Base-by-base conservation (phyloP, 2,329 filamentous ascomycete genomes). In the Rhynchosporium agropyri region DNA sequence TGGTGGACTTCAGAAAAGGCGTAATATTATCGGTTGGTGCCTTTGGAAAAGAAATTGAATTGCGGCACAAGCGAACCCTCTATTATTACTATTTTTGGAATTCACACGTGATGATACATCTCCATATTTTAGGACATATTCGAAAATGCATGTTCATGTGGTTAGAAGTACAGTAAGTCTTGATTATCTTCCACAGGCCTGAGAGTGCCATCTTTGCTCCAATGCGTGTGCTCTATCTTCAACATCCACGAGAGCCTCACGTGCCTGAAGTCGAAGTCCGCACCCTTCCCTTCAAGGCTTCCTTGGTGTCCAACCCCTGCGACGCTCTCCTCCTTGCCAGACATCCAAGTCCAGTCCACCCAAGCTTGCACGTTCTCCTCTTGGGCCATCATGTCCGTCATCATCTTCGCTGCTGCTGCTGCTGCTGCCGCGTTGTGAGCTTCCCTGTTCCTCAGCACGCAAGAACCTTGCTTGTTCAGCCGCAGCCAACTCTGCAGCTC, bases 261-360 rank as follows among this genome's bases (percentile, higher is more conserved):
- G 50, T 54, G 50, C 50, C 4, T 26, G 8, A 5, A 10, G 3
- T 20, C n/a, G 2, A 6, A 2, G 6, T 33, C 36, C 8, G 4
- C n/a, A n/a, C 43, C 43, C n/a, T 10, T 9, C n/a, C 13, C 31
- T 38, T 33, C 36, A 51, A n/a, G 49, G 15, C 5, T 36, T 53
- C 29, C 29, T 33, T 12, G 53, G 38, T 29, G 53, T 56, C 53
- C 53, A 43, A 13, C 53, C 53, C 45, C 38, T 56, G 15, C 53
- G 26, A 13, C 29, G 31, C 26, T 43, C 20, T 2, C 53, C 53
- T 3, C 53, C 53, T 26, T 56, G 53, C 53, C 53, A 56, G 2
- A 56, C 40, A 56, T 56, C 53, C 6, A 36, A 12, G 42, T 54
- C 50, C 50, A 54, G 10, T 13, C 50, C 36, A 7, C 50, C 50